Percentiles rank a stretch among this genome's conserved stretches.
Conservation (phyloP, 73 alveolate species). For the Durusdinium trenchii region DNA sequence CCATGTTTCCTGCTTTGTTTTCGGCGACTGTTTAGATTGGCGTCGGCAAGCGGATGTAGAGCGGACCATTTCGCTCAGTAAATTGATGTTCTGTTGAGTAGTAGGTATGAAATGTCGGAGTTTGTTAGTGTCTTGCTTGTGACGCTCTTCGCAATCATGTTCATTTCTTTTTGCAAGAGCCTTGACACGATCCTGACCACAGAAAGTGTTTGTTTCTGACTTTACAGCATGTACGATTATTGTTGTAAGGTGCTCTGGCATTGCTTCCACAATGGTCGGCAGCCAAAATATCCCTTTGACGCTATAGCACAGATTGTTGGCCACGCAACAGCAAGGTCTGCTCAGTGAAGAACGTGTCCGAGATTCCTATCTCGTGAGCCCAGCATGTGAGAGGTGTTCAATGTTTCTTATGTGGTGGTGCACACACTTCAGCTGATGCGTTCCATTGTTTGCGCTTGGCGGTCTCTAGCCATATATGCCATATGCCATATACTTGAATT, state of each 20-base stretch:
- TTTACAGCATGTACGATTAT: not conserved
- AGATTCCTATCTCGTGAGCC: constrained; percentile 77
- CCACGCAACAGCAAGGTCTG: too few species aligned
- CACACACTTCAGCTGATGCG: not conserved
- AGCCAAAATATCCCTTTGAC: not conserved
- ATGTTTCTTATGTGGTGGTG: not conserved
- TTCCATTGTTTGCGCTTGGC: too few species aligned
- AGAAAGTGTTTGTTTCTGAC: not conserved
- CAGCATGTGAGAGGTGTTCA: not conserved
- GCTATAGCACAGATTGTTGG: too few species aligned
- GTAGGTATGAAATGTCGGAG: too few species aligned
- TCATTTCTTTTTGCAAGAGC: not conserved
- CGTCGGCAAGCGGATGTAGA: not conserved
- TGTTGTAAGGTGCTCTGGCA: constrained; percentile 57
- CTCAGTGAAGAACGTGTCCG: constrained; percentile 89
- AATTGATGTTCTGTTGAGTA: not conserved
- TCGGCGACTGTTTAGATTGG: not conserved
- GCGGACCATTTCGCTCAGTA: not conserved
- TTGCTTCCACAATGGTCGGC: constrained; percentile 66
- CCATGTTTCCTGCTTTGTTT: not conserved
- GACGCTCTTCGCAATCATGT: too few species aligned
- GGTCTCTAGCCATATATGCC: too few species aligned
- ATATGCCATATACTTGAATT: too few species aligned
- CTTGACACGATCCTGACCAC: not conserved
- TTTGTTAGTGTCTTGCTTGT: too few species aligned